Conservation (phyloP, 441 rosid species). For the Mallotus repandus region DNA sequence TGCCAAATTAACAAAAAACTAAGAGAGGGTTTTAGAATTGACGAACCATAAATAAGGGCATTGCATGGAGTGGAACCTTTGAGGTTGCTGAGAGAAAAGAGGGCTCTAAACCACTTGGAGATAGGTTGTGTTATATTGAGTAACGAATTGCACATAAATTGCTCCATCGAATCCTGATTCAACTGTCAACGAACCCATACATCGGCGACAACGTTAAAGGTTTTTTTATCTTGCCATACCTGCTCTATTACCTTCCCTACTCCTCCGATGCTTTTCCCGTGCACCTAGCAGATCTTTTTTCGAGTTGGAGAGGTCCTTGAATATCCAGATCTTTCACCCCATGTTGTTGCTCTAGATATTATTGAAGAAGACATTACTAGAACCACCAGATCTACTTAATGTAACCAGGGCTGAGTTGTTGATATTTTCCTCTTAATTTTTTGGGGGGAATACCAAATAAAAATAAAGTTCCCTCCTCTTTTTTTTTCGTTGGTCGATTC, state of each 20-base stretch:
- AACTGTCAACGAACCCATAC: conserved; percentile 27
- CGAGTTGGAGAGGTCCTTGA: conserved; percentile 45
- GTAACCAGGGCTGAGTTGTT: conserved; percentile 74
- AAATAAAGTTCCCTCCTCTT: no score
- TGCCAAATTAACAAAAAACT: no score
- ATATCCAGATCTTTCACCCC: conserved; percentile 36
- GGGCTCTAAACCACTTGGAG: conserved; percentile 79
- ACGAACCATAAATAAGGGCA: conserved; percentile 68
- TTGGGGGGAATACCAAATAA: no score
- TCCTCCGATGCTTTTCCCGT: conserved; percentile 39
- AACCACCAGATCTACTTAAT: conserved; percentile 64
- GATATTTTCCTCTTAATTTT: conserved; percentile 16
- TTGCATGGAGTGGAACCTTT: conserved; percentile 15
- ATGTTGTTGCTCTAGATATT: conserved; percentile 44
- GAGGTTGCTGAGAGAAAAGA: conserved; percentile 94
- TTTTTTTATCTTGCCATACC: conserved; percentile 40
- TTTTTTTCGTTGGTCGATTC: no score
- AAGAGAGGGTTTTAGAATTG: not conserved
- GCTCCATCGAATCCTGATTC: conserved; percentile 41
- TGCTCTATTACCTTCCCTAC: conserved; percentile 32
- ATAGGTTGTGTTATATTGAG: conserved; percentile 65
- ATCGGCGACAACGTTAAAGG: conserved; percentile 23
- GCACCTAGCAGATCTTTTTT: conserved; percentile 61
- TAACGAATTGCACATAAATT: conserved; percentile 60
- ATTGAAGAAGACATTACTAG: conserved; percentile 69